A percentile compares a stretch with the other conserved stretches of the same genome.
phyloP scores from a whole-genome alignment of 2,329 filamentous ascomycete genomes.

The Diplodia mutila region DNA sequence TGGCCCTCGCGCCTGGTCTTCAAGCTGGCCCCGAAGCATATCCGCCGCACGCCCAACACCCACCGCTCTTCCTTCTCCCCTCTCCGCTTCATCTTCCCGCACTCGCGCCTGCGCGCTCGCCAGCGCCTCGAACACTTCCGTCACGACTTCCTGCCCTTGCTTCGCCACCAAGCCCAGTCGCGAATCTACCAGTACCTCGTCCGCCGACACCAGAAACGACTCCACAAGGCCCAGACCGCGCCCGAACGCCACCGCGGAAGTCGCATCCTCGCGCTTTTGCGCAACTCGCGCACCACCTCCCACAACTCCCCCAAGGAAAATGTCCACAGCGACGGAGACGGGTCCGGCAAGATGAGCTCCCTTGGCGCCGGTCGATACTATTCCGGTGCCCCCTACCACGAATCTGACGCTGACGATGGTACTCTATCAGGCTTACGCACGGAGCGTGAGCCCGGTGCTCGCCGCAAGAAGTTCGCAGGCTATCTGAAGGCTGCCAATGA shows the following conservation, averaged over 20 bases:
- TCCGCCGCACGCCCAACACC: slow-evolving; percentile 37
- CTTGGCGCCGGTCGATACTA: slow-evolving; percentile 25
- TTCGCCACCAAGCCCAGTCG: slow-evolving; percentile 73
- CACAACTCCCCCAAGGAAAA: slow-evolving; percentile 22
- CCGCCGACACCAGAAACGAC: slow-evolving; percentile 56
- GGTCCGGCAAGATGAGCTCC: slow-evolving; percentile 14
- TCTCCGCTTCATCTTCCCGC: slow-evolving; percentile 71
- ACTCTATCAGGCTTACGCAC: slow-evolving; percentile 40
- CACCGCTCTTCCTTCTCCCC: slow-evolving; percentile 44
- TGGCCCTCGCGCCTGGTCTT: slow-evolving; percentile 1
- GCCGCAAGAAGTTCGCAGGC: slow-evolving; percentile 76
- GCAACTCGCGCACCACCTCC: slow-evolving; percentile 32
- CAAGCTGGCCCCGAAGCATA: slow-evolving; percentile 34
- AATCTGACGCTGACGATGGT: slow-evolving; percentile 23
- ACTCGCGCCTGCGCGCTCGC: slow-evolving; percentile 65
- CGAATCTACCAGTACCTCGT: slow-evolving; percentile 77
- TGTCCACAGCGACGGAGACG: background rate
- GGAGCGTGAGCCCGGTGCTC: slow-evolving; percentile 65
- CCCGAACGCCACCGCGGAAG: slow-evolving; percentile 31
- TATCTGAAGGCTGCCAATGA: slow-evolving; percentile 75
- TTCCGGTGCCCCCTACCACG: slow-evolving; percentile 18
- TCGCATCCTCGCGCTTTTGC: slow-evolving; percentile 36
- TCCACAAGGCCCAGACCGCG: slow-evolving; percentile 30
- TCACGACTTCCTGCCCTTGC: slow-evolving; percentile 72
- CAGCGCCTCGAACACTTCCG: slow-evolving; percentile 71